These are phyloP conservation scores for Neophaeococcomyces mojaviensis DNA, from an alignment of 2,329 filamentous ascomycete species.

Conservation along the genomic window DNA sequence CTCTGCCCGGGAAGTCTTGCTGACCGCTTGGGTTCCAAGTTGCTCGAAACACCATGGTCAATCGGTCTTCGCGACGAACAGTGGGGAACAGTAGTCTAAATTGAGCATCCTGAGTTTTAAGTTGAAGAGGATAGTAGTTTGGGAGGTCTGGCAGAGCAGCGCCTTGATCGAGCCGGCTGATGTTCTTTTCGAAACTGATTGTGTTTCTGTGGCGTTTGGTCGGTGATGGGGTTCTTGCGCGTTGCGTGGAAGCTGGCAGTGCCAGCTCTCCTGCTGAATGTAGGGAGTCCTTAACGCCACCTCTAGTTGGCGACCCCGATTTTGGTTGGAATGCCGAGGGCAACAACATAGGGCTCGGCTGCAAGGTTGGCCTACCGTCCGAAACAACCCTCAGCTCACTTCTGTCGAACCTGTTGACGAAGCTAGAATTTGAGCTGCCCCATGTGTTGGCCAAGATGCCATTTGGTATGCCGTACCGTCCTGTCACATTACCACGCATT, in stretches of 20 bases:
- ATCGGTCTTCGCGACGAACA: conserved; percentile 67
- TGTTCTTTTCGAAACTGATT: conserved; percentile 46
- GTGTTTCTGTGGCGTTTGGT: conserved; percentile 46
- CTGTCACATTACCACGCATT: conserved; percentile 53
- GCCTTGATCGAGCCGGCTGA: conserved; percentile 29
- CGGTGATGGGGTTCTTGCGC: conserved; percentile 23
- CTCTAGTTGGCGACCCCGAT: conserved; percentile 17
- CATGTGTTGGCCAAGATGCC: conserved; percentile 89
- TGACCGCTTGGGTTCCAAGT: conserved; percentile 74
- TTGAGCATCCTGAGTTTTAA: conserved; percentile 82
- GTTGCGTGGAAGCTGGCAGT: conserved; percentile 19
- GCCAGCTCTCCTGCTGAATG: conserved; percentile 14
- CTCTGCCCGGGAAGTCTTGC: conserved; percentile 72
- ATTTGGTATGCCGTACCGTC: conserved; percentile 66
- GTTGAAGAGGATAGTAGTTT: conserved; percentile 68
- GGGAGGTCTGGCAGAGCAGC: conserved; percentile 48
- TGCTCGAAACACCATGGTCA: conserved; percentile 86
- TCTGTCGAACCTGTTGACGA: conserved; percentile 54
- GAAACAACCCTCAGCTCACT: conserved; percentile 39
- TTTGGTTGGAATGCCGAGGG: conserved; percentile 17
- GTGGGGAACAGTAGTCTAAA: conserved; percentile 86
- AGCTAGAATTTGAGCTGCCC: conserved; percentile 79
- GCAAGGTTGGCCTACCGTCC: conserved; percentile 21
- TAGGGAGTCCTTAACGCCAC: conserved; percentile 15
- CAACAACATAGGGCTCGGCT: conserved; percentile 14